Base-by-base conservation (phyloP, 2,329 filamentous ascomycete species). In the Penicillium sp. region DNA sequence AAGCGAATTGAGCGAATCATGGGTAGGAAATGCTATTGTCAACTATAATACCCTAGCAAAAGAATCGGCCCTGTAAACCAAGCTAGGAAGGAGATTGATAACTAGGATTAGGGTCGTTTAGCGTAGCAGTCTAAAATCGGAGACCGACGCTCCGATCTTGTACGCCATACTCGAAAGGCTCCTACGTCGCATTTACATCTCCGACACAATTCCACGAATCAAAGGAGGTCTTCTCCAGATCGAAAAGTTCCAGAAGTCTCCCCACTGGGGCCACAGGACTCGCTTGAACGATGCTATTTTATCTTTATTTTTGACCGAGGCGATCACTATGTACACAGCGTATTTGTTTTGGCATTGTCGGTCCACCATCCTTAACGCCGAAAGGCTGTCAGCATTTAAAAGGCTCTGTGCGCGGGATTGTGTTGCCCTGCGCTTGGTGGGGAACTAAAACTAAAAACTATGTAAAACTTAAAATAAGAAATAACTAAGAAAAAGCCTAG, bases 161-260 rank as follows among this genome's bases (percentile, higher is more conserved):
- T 35, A 31, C 37, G 22, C 39, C 38, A 31, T 35, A 35, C 13
- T 27, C 28, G 16, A 43, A n/a, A 32, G 36, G 40, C 32, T 44
- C 35, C 22, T 43, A 36, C 31, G 31, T 42, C 49, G 34, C 11
- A 32, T 42, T 37, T 44, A 36, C 36, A 37, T 28, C 13, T 42
- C 32, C n/a, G 18, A 18, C 1, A 24, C 22, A 18, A 38, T 29
- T 45, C 32, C 40, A 32, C 40, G 44, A 52, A 46, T 45, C 29
- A 49, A 6, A 55, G 38, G 28, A 51, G 49, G 42, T 29, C 42
- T 18, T 50, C 51, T 51, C 48, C 50, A 58, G 42, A 49, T 53
- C 47, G 34, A 44, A 47, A 24, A n/a, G 18, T 35, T 38, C 16
- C 46, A 47, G 42, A 35, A 40, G 22, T 37, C 35, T 40, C 45